Evolutionary conservation across 306 rosid species (phyloP), one percentile per base, ranked within the genome.

Genomic region (Pterocarpus santalinus): DNA sequence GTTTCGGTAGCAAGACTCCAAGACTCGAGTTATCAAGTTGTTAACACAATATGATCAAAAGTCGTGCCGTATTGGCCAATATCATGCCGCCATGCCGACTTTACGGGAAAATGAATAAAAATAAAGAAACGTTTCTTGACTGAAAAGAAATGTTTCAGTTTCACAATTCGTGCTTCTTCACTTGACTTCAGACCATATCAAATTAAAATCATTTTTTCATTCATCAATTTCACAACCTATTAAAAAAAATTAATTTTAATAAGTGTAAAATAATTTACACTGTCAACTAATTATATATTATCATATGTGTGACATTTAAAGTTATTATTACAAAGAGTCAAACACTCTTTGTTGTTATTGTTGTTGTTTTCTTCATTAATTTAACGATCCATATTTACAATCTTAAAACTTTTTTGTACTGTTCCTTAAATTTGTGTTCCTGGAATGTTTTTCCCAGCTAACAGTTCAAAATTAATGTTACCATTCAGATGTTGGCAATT

Each of bases 401-500:
- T 33, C 43, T 81, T 12, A 7, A 12, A 66, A 17, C 34, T 6
- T 67, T 2, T 63, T 15, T 57, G 35, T 13, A 33, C 5, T 36
- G 64, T 38, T 68, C 9, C 22, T 22, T 7, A 68, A 30, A n/a
- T 11, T 56, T 67, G 56, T 38, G 47, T 8, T 46, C 52, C 72
- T 47, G 5, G 51, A 73, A 55, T 17, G 17, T 43, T 65, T 30
- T n/a, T 52, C 60, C 39, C 39, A 34, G 65, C 67, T 78, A 47
- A 28, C 43, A 22, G 14, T 28, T 35, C 7, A 77, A 58, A 41
- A 22, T 43, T 11, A 38, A 52, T 72, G 22, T 55, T 38, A 73
- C 52, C 14, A 67, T 87, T 35, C 89, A 93, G 97, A 83, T 91
- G 58, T 38, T 33, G 78, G 86, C 69, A 49, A 16, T 88, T 61